Percentiles rank a stretch among this genome's conserved stretches.
phyloP scores from a whole-genome alignment of 202 grass and related monocot genomes.

The Panicum hallii region DNA sequence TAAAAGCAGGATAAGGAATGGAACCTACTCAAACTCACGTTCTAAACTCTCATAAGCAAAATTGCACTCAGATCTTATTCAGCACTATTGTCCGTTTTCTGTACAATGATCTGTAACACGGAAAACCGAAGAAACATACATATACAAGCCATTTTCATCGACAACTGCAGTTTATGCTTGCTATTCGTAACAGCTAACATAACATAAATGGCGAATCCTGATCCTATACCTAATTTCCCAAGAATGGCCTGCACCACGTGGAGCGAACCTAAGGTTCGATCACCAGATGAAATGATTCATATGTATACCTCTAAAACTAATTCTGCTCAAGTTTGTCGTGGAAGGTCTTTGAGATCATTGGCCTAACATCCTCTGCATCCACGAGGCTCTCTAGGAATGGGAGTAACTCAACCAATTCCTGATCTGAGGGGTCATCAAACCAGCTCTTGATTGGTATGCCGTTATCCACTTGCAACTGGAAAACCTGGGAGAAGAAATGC shows the following conservation, averaged over 20 bases:
- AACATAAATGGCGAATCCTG: conserved; percentile 55
- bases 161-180: conserved; percentile 53
- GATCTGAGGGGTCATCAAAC: conserved; percentile 85
- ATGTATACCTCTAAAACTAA: conserved; percentile 50
- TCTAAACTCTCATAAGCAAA: conserved; percentile 32
- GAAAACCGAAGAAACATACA: conserved; percentile 28
- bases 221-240: conserved; percentile 53
- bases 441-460: conserved; percentile 99
- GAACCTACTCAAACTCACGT: neutral
- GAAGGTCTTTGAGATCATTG: conserved; percentile 78
- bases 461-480: conserved; percentile 93
- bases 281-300: conserved; percentile 20
- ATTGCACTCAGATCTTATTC: conserved; percentile 61
- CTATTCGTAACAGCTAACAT: conserved; percentile 61
- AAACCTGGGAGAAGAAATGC: conserved; percentile 72
- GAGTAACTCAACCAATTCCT: conserved; percentile 79
- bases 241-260: conserved; percentile 39
- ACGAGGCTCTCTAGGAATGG: conserved; percentile 86
- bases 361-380: conserved; percentile 82
- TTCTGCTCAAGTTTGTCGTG: conserved; percentile 39
- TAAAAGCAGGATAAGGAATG: neutral
- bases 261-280: conserved; percentile 27
- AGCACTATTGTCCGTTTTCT: conserved; percentile 44
- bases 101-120: conserved; percentile 44
- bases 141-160: conserved; percentile 51